Evolutionary conservation across 2,329 filamentous ascomycete species (phyloP), one percentile per base, ranked within the genome.

Genomic region (Colletotrichum godetiae): DNA sequence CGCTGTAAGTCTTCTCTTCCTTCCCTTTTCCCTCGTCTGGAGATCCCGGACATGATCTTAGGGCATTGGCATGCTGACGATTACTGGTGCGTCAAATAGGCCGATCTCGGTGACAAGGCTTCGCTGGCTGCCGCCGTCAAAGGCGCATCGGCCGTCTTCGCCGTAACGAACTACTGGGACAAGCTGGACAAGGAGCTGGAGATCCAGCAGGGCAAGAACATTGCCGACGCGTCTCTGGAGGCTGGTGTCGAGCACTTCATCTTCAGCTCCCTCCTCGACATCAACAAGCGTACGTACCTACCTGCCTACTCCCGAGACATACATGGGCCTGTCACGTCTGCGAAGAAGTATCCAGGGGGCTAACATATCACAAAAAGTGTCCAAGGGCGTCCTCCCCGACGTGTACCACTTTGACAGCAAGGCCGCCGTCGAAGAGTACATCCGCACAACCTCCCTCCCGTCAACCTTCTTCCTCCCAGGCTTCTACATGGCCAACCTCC

Each of bases 321-420:
- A 42, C 37, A 42, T 19, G 10, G 13, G 15, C 3, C 37, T 42
- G 10, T 62, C 53, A 69, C 60, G n/a, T 15, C 22, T 35, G 29
- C n/a, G 29, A 53, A 22, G 3, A 6, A 27, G 19, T 7, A 49
- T 49, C 37, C 11, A 5, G n/a, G 10, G 4, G n/a, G 33, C 59
- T 78, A 58, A 67, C 58, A 29, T 33, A 6, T 55, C 8, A 35
- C 13, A 13, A 11, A 12, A 27, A 85, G 83, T 84, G 24, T 81
- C 81, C 58, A 82, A 84, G 8, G 85, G 85, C 67, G 79, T 77
- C 19, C 82, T 87, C 5, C 62, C 80, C 29, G 77, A 83, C 56
- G 84, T 88, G 35, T 80, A 84, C 73, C 86, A 89, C 75, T 92
- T 91, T 73, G 90, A 92, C 79, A 82, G 80, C 78, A 92, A 92